Base-by-base conservation (phyloP, 2,329 filamentous ascomycete genomes). In the Hypocrella siamensis region DNA sequence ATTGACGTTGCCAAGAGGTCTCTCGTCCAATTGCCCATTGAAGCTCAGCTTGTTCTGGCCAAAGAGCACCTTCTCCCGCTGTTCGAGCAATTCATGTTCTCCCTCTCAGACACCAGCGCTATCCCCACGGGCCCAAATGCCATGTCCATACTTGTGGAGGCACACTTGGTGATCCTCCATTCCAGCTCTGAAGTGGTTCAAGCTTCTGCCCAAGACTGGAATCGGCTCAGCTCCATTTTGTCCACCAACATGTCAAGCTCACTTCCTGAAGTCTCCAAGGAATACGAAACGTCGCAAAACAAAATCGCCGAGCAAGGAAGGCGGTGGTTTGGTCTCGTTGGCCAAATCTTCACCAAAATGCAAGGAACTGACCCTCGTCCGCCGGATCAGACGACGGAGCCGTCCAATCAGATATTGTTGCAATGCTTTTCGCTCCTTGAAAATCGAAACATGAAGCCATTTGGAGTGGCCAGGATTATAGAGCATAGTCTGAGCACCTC, bases 251-350 rank as follows among this genome's bases (percentile, higher is more conserved):
- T 93, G 35, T 75, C 75, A 33, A 70, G 71, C 5, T 92, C 84
- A 0, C 65, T 82, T 5, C 84, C 86, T 1, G 84, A 88, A 46
- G 75, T 88, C 34, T 85, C 84, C 0, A 78, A 78, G 38, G 79
- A 84, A 14, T 81, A 81, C 42, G 65, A 70, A 17, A 63, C 65
- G 26, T 92, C 83, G 0, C 84, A 93, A 48, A 65, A 71, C 31
- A 60, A 62, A 26, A 64, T 93, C 17, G 69, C 71, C 8, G 63
- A 74, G 6, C 69, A 79, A 43, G 75, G 76, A 0, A 60, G 64
- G 28, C 74, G 80, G 1, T 83, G 83, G 57, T 77, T 80, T 37
- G 56, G 66, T 2, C 53, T 84, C 8, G 61, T 60, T 1, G 61
- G 61, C 2, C 54, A 58, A 15, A 53, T 73, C 4, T 51, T 63